Evolutionary conservation across 805 yeast genomes (phyloP).

Genomic region (Candida sonorensis): DNA sequence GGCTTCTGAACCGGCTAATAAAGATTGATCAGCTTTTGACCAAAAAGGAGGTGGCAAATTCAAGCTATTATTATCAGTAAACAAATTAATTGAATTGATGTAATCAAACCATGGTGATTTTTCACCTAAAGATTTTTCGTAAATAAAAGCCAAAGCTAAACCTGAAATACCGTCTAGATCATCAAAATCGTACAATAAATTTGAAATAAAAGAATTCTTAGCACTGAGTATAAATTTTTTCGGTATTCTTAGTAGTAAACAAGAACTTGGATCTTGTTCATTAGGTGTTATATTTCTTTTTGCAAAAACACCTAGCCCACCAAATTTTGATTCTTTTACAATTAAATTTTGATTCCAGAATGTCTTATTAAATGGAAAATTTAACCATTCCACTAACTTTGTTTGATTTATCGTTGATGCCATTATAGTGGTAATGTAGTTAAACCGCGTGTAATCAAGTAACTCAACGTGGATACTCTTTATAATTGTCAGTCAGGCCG

Average conservation of each 20-base stretch:
- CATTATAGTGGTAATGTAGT: slow-evolving; percentile 12
- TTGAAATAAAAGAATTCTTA: slow-evolving; percentile 55
- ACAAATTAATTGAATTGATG: slow-evolving; percentile 43
- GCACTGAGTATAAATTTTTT: slow-evolving; percentile 52
- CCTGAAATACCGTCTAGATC: slow-evolving; percentile 59
- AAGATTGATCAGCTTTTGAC: slow-evolving; percentile 40
- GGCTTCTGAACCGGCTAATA: slow-evolving; percentile 55
- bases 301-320: slow-evolving; percentile 76
- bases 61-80: slow-evolving; percentile 19
- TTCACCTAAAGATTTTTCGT: slow-evolving; percentile 54
- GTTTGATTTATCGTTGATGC: slow-evolving; percentile 24
- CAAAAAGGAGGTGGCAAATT: slow-evolving; percentile 62
- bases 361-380: slow-evolving; percentile 36
- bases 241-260: slow-evolving; percentile 49
- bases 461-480: too few species aligned
- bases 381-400: slow-evolving; percentile 46
- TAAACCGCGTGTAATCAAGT: too few species aligned
- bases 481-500: too few species aligned
- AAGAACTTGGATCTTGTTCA: slow-evolving; percentile 19
- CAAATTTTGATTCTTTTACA: slow-evolving; percentile 40
- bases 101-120: slow-evolving; percentile 78
- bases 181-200: slow-evolving; percentile 57
- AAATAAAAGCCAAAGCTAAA: slow-evolving; percentile 61
- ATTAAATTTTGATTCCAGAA: slow-evolving; percentile 45
- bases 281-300: slow-evolving; percentile 32